A percentile compares a stretch with the other conserved stretches of the same genome.
phyloP scores from a whole-genome alignment of 179 eudicot genomes.

The Nepenthes alata region DNA sequence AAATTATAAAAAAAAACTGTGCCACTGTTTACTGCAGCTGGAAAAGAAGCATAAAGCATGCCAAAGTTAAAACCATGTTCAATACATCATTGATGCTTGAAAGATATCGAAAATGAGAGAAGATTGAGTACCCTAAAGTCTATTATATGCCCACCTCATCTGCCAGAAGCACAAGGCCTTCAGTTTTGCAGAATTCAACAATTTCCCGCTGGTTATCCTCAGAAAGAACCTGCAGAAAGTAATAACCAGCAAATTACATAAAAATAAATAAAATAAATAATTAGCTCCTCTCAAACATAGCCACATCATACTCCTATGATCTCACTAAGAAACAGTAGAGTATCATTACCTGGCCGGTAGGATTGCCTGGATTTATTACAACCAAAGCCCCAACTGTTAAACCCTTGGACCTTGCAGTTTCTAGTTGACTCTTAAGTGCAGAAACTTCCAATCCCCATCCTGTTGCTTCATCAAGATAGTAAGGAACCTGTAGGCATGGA shows the following conservation, averaged over 20 bases:
- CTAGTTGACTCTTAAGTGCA: conserved; percentile 71
- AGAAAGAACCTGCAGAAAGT: conserved; percentile 56
- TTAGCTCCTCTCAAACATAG: background rate
- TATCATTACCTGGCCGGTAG: conserved; percentile 74
- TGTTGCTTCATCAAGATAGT: conserved; percentile 84
- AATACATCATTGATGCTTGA: no score
- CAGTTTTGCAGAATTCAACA: conserved; percentile 84
- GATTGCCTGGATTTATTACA: conserved; percentile 96
- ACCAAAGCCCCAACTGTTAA: conserved; percentile 76
- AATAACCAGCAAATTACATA: background rate
- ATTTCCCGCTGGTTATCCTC: conserved; percentile 75
- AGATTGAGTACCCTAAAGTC: background rate
- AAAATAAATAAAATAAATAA: background rate
- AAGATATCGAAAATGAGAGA: background rate
- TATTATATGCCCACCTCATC: conserved; percentile 54
- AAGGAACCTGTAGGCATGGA: conserved; percentile 53
- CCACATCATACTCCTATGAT: background rate
- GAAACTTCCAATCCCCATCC: conserved; percentile 93
- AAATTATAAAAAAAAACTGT: background rate
- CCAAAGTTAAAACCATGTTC: no score
- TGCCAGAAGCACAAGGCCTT: conserved; percentile 87
- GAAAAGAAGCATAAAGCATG: background rate
- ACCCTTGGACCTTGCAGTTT: conserved; percentile 71
- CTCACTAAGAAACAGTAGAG: background rate
- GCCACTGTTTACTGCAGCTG: background rate